These are phyloP conservation scores for Porphyrellus cyaneotinctus DNA, from an alignment of 768 basidiomycete species.

Conservation along the genomic window DNA sequence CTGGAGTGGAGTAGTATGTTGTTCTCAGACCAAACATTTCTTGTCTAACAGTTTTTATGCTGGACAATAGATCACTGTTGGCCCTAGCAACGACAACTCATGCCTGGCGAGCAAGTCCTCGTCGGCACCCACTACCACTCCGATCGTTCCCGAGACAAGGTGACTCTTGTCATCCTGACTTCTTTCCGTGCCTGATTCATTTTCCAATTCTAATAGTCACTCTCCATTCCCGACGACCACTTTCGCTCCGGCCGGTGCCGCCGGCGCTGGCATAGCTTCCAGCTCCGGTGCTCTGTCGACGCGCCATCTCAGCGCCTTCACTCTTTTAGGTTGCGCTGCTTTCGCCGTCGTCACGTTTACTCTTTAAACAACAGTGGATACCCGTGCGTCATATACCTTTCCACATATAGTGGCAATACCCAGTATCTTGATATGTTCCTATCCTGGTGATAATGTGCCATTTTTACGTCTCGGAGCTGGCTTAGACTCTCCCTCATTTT, in stretches of 20 bases:
- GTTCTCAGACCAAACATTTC: neutral
- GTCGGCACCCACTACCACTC: constrained; percentile 15
- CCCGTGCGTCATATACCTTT: constrained; percentile 32
- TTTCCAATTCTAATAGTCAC: constrained; percentile 4
- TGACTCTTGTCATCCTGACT: neutral
- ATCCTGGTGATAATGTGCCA: constrained; percentile 24
- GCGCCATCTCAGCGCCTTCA: constrained; percentile 19
- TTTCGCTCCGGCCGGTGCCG: constrained; percentile 30
- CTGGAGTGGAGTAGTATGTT: constrained; percentile 60
- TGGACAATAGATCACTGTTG: constrained; percentile 33
- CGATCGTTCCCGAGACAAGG: neutral
- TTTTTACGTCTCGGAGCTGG: constrained; percentile 12
- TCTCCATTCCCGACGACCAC: constrained; percentile 13
- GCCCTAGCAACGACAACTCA: constrained; percentile 33
- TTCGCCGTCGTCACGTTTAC: constrained; percentile 22
- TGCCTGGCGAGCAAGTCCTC: constrained; percentile 30
- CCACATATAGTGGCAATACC: constrained; percentile 36
- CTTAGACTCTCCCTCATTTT: constrained; percentile 1
- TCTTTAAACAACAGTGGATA: constrained; percentile 17
- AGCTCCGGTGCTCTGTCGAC: constrained; percentile 25
- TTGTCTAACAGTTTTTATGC: neutral
- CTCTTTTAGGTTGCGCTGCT: constrained; percentile 21
- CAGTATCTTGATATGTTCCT: constrained; percentile 18
- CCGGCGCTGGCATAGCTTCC: constrained; percentile 28
- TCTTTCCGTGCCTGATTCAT: constrained; percentile 2